Conservation (phyloP, 164 flowering plant species). For the Dillenia turbinata region DNA sequence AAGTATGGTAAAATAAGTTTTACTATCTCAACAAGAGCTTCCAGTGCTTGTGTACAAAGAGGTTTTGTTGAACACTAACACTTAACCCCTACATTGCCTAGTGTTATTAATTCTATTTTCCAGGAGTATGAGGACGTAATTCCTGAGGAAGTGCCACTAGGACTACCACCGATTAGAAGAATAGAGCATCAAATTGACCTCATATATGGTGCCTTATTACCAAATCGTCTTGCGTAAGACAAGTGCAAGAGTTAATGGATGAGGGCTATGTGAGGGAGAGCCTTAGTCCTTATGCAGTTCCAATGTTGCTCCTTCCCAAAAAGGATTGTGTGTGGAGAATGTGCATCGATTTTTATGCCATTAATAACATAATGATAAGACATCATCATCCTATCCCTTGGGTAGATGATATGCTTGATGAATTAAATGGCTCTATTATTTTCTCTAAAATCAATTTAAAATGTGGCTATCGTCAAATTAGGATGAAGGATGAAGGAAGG, state of each 20-base stretch:
- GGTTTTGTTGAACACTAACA: background rate
- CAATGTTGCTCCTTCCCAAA: too few relatives aligned
- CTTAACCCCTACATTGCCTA: background rate
- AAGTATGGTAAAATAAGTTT: conserved; percentile 1
- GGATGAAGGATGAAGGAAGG: too few relatives aligned
- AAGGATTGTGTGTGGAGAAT: too few relatives aligned
- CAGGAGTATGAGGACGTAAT: conserved; percentile 1
- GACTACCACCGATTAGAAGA: conserved; percentile 2
- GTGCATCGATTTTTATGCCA: background rate
- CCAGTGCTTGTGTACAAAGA: background rate
- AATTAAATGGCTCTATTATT: too few relatives aligned
- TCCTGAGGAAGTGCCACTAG: conserved; percentile 4
- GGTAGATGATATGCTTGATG: too few relatives aligned
- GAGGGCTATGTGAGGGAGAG: conserved; percentile 2
- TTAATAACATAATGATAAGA: too few relatives aligned
- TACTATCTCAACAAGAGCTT: background rate
- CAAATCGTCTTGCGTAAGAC: background rate
- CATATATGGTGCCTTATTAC: background rate
- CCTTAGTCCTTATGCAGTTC: conserved; percentile 1
- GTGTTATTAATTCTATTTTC: background rate
- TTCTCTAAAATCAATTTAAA: too few relatives aligned
- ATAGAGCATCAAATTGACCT: conserved; percentile 1
- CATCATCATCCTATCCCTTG: too few relatives aligned
- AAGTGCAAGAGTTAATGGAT: too few relatives aligned
- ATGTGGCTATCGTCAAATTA: too few relatives aligned